Evolutionary conservation across 805 yeast genomes (phyloP).

Genomic region (Pichia eremophila): DNA sequence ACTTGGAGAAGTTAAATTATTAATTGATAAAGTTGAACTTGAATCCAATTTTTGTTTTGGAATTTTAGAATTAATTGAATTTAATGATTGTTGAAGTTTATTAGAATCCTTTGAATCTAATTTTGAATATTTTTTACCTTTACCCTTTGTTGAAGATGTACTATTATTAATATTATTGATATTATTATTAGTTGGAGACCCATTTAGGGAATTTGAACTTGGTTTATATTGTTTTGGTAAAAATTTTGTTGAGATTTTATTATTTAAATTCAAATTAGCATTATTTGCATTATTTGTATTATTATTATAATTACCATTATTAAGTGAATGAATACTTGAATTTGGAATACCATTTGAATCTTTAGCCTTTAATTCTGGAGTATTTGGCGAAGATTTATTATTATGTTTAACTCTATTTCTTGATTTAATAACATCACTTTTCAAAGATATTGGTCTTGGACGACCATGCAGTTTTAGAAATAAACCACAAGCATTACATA

Average conservation of each 20-base stretch:
- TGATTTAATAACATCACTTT: constrained; percentile 87
- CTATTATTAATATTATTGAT: neutral
- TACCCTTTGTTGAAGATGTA: neutral
- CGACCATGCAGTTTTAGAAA: constrained; percentile 86
- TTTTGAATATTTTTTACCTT: neutral
- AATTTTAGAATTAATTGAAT: neutral
- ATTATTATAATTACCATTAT: constrained; percentile 1
- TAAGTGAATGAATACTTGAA: neutral
- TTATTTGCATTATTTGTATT: constrained; percentile 11
- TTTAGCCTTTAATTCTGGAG: constrained; percentile 48
- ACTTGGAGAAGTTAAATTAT: constrained; percentile 25
- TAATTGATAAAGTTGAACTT: neutral
- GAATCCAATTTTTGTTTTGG: neutral
- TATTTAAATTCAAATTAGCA: neutral
- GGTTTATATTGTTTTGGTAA: constrained; percentile 32
- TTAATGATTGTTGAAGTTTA: neutral
- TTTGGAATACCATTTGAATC: constrained; percentile 20
- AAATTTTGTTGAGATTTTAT: constrained; percentile 19
- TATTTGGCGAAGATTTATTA: constrained; percentile 38
- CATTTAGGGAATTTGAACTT: constrained; percentile 13
- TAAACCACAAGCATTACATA: constrained; percentile 92
- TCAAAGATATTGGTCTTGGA: constrained; percentile 82
- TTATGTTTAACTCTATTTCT: constrained; percentile 71
- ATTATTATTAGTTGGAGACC: constrained; percentile 7
- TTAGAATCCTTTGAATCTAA: constrained; percentile 6